These are phyloP conservation scores for Russula foetens DNA, from an alignment of 768 basidiomycete species.

Conservation along the genomic window DNA sequence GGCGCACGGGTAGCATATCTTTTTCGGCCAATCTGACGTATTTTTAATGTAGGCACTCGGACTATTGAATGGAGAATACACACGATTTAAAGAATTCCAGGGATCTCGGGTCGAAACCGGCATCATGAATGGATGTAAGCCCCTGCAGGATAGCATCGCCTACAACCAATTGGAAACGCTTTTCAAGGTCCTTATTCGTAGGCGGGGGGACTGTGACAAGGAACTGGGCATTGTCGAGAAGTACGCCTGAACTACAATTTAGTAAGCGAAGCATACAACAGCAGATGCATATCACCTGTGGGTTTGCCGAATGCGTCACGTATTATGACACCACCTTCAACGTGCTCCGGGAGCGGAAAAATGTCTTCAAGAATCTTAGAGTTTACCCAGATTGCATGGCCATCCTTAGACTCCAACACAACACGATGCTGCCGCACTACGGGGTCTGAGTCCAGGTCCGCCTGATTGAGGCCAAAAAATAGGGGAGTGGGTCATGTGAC, in stretches of 20 bases:
- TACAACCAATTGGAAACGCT: conserved; percentile 53
- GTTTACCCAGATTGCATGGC: conserved; percentile 86
- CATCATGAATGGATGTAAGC: conserved; percentile 82
- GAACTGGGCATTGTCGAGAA: conserved; percentile 84
- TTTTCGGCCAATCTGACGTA: conserved; percentile 50
- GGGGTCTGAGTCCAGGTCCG: conserved; percentile 63
- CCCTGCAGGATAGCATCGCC: conserved; percentile 63
- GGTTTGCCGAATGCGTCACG: conserved; percentile 59
- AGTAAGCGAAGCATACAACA: neutral
- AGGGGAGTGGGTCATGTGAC: neutral
- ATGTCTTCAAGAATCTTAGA: conserved; percentile 47
- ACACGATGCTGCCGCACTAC: conserved; percentile 62
- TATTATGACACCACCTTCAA: conserved; percentile 78
- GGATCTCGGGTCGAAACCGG: conserved; percentile 60
- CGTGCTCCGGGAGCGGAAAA: conserved; percentile 51
- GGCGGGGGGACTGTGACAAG: conserved; percentile 55
- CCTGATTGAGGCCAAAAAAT: conserved; percentile 35
- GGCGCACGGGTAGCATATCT: conserved; percentile 50
- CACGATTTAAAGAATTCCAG: conserved; percentile 69
- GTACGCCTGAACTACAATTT: conserved; percentile 41
- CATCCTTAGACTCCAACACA: conserved; percentile 77
- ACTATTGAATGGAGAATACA: conserved; percentile 9
- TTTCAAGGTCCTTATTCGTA: conserved; percentile 54
- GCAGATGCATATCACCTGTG: conserved; percentile 43
- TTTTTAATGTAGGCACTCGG: neutral